Percentiles rank a stretch among this genome's conserved stretches.
Evolutionary conservation across 164 flowering plant species (phyloP).

Genomic region (Brasenia schreberi): DNA sequence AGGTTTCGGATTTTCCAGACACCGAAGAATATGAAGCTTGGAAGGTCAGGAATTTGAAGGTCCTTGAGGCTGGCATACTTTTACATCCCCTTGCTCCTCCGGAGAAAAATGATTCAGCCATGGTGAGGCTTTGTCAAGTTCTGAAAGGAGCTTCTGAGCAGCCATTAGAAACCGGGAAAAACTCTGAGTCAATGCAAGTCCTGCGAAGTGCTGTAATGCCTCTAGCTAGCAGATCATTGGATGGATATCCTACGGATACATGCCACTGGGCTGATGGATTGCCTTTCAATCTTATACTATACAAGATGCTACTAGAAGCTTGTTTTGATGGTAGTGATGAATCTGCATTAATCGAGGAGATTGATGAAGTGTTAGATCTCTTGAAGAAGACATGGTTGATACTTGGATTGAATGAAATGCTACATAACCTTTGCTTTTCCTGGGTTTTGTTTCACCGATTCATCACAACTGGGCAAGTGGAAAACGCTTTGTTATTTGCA

Average conservation of each 20-base stretch:
- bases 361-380: slow-evolving; percentile 74
- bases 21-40: slow-evolving; percentile 62
- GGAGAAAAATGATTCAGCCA: slow-evolving; percentile 25
- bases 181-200: slow-evolving; percentile 47
- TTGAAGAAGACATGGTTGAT: slow-evolving; percentile 81
- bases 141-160: slow-evolving; percentile 38
- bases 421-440: slow-evolving; percentile 75
- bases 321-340: slow-evolving; percentile 76
- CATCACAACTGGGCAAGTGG: slow-evolving; percentile 61
- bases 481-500: slow-evolving; percentile 58
- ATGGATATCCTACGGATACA: slow-evolving; percentile 36
- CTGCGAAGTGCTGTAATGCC: slow-evolving; percentile 48
- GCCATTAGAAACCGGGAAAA: slow-evolving; percentile 61
- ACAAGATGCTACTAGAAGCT: slow-evolving; percentile 63
- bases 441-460: slow-evolving; percentile 72
- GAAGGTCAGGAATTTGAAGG: slow-evolving; percentile 57
- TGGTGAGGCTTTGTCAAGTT: slow-evolving; percentile 44
- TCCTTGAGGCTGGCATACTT: slow-evolving; percentile 80
- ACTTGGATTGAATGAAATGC: slow-evolving; percentile 63
- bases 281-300: slow-evolving; percentile 66
- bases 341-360: slow-evolving; percentile 58
- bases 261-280: slow-evolving; percentile 95
- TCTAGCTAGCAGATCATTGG: slow-evolving; percentile 61
- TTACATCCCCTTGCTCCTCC: slow-evolving; percentile 52
- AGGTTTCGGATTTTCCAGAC: slow-evolving; percentile 56